A percentile compares a stretch with the other conserved stretches of the same genome.
phyloP scores from a whole-genome alignment of 2,329 filamentous ascomycete genomes.

The Neofusicoccum kwambonambiense region DNA sequence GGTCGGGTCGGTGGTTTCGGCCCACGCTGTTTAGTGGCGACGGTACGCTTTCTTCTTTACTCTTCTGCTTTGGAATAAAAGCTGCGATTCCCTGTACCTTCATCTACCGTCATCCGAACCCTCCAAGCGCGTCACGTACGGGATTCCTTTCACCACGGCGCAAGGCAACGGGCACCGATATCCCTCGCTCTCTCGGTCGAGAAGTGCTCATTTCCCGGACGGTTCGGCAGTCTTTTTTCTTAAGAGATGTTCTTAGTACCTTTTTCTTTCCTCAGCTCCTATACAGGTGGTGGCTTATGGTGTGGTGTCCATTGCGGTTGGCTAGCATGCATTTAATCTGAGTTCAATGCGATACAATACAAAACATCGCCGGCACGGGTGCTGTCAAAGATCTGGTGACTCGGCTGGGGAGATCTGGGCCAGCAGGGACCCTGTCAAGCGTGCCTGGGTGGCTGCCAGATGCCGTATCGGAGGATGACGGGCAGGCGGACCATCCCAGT shows the following conservation, averaged over 20 bases:
- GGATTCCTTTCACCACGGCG: slow-evolving; percentile 15
- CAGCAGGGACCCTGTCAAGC: not conserved
- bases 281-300: slow-evolving; percentile 18
- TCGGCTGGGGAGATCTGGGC: not conserved
- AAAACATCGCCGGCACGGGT: not conserved
- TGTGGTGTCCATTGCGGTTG: slow-evolving; percentile 16
- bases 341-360: slow-evolving; percentile 14
- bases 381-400: not conserved
- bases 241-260: slow-evolving; percentile 14
- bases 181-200: slow-evolving; percentile 17
- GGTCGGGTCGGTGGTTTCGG: slow-evolving; percentile 18
- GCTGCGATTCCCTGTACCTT: slow-evolving; percentile 19
- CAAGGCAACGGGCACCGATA: slow-evolving; percentile 17
- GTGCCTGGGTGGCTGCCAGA: not conserved
- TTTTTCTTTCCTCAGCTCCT: slow-evolving; percentile 17
- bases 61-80: slow-evolving; percentile 20
- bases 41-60: slow-evolving; percentile 13
- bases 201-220: slow-evolving; percentile 15
- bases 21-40: slow-evolving; percentile 15
- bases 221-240: slow-evolving; percentile 18
- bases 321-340: slow-evolving; percentile 18
- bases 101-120: slow-evolving; percentile 16
- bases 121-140: slow-evolving; percentile 11
- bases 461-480: slow-evolving; percentile 1
- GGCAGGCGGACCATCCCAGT: slow-evolving; percentile 4